Evolutionary conservation across 1,139 yeast species (phyloP), one percentile per base, ranked within the genome.

Genomic region (Suhomyces taliae): DNA sequence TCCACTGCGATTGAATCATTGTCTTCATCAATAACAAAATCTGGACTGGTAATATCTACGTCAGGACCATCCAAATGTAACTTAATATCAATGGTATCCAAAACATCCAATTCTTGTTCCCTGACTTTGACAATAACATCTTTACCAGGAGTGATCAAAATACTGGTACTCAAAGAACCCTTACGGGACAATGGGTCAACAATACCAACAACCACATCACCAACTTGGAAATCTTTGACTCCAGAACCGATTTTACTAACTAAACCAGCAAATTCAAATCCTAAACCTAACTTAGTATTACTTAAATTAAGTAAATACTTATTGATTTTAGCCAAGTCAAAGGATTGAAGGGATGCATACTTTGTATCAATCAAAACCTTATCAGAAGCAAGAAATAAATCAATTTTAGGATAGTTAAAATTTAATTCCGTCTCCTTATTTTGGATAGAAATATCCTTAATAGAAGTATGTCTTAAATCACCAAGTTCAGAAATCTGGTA

Each of bases 401-500:
- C 64, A 34, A 74, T 64, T 24, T 63, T 61, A 11, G 75, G 76
- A 53, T 72, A 74, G 51, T 72, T 66, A 60, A 74, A 74, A 53
- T 73, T 74, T 43, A 74, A 51, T 46, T 70, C 76, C 0, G 78
- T 74, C 44, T 70, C 69, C 52, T 71, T 73, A 53, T 74, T 73
- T 49, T 69, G 70, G 7, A 71, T 67, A 1, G 78, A 71, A 15
- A 75, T 60, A 40, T 72, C 77, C 55, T 75, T 75, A 37, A 74
- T 65, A 37, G 73, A 69, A 35, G 69, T 60, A 43, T 60, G 60
- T 34, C 67, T 66, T 52, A 73, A 60, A 42, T 67, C 70, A 4
- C 72, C 68, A 39, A 65, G 50, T 24, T 56, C 60, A 10, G 49
- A 38, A 11, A 42, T 34, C 19, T 39, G 34, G 24, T 46, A 43